These are phyloP conservation scores for Puccinia novopanici DNA, from an alignment of 1,284 basidiomycete species.

Conservation along the genomic window DNA sequence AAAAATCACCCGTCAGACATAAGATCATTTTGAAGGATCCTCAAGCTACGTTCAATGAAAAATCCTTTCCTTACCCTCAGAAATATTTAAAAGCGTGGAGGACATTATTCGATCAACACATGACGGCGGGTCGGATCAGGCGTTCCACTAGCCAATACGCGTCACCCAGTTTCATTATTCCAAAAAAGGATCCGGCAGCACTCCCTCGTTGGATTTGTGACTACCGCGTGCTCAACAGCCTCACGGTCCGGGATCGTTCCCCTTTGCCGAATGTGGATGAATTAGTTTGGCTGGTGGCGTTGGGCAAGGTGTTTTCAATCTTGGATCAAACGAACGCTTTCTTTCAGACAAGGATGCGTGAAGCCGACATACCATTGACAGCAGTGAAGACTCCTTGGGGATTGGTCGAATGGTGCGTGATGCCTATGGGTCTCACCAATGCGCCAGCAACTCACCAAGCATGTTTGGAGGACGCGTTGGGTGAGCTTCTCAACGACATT, in stretches of 20 bases:
- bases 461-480: constrained; percentile 50
- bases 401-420: constrained; percentile 62
- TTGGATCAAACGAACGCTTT: constrained; percentile 63
- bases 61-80: no score
- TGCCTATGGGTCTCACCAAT: constrained; percentile 62
- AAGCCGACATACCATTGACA: constrained; percentile 60
- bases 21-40: no score
- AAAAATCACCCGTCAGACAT: no score
- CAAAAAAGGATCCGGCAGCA: no score
- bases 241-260: neutral
- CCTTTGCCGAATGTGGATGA: constrained; percentile 23
- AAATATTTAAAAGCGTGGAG: no score
- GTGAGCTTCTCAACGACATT: no score
- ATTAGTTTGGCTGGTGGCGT: neutral
- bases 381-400: constrained; percentile 61
- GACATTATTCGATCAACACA: no score
- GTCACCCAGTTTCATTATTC: no score
- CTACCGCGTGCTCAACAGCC: neutral
- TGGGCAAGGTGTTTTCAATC: constrained; percentile 58
- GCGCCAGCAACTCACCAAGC: constrained; percentile 59
- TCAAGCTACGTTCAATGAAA: no score
- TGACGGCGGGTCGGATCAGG: no score
- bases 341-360: constrained; percentile 61
- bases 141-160: no score
- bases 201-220: neutral